These are phyloP conservation scores for Draba incana DNA, from an alignment of 345 rosid genomes.

Conservation along the genomic window DNA sequence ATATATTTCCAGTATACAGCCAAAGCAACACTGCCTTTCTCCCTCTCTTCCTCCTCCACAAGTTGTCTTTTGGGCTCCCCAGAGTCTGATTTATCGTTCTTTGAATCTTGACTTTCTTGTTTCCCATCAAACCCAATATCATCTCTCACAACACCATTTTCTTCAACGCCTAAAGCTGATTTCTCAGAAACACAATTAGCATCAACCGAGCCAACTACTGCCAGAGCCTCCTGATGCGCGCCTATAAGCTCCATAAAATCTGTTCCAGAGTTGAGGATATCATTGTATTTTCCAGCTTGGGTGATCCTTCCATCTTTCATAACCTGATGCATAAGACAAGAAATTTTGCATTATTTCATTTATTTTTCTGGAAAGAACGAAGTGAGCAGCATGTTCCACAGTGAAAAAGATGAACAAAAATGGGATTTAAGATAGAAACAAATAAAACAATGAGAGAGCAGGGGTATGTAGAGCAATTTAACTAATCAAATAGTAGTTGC, in stretches of 20 bases:
- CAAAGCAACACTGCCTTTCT: conserved; percentile 74
- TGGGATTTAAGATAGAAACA: no score
- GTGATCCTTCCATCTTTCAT: conserved; percentile 79
- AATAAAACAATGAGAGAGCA: no score
- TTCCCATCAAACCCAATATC: conserved; percentile 30
- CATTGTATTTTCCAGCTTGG: conserved; percentile 74
- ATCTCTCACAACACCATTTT: conserved; percentile 25
- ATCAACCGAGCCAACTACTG: conserved; percentile 54
- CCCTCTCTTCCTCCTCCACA: conserved; percentile 84
- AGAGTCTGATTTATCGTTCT: conserved; percentile 48
- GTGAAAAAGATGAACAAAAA: no score
- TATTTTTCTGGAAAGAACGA: no score
- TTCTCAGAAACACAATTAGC: conserved; percentile 41
- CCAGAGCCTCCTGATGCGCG: conserved; percentile 69
- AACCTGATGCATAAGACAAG: conserved; percentile 49
- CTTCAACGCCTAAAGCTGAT: conserved; percentile 29
- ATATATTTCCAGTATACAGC: conserved; percentile 65
- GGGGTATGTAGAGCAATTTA: no score
- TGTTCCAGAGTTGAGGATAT: conserved; percentile 63
- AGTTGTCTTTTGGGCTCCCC: conserved; percentile 56
- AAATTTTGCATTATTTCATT: neutral
- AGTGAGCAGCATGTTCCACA: no score
- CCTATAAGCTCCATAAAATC: conserved; percentile 80
- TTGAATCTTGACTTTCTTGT: conserved; percentile 41
- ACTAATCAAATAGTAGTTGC: no score